Base-by-base conservation (phyloP, 768 basidiomycete genomes). In the Amanita muscaria region DNA sequence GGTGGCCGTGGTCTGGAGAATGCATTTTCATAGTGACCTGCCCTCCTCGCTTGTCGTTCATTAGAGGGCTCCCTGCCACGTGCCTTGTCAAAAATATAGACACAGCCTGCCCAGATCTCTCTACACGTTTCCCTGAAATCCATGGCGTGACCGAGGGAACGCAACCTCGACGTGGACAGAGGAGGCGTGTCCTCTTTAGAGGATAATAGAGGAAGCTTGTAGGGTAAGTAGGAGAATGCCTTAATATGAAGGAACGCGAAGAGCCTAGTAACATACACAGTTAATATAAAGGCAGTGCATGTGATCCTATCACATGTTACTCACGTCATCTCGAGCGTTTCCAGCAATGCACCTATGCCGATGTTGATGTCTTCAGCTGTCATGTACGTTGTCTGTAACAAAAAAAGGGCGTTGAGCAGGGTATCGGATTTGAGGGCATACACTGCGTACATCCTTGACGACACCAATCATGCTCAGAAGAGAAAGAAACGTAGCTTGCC, bases 271-370 rank as follows among this genome's bases (percentile, higher is more conserved):
- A 21, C 24, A 34, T 10, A 40, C 48, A n/a, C n/a, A n/a, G n/a
- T 42, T 37, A 4, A 40, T 31, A 50, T 32, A 36, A 46, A 47
- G 23, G 36, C 24, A 12, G 16, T n/a, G n/a, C n/a, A n/a, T n/a
- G n/a, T 7, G 30, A 30, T 40, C 11, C 42, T 44, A 21, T 33
- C 25, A 29, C 4, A 29, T 42, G 35, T 10, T 2, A 65, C 77
- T 15, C 55, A 80, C 80, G 74, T 75, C 85, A 88, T 87, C 60
- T 87, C 84, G 49, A 83, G 72, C 1, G 80, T 82, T 53, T 84
- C 77, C 2, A 81, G 53, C 9, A 88, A 61, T 0, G 83, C 82
- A 12, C 76, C 73, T 32, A 84, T 73, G 3, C 81, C 85, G 21
- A 82, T 79, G 51, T 80, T 78, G 50, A 87, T 79, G 53, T 85